These are phyloP conservation scores for Hemileccinum hortonii DNA, from an alignment of 1,284 basidiomycete genomes.

Conservation along the genomic window DNA sequence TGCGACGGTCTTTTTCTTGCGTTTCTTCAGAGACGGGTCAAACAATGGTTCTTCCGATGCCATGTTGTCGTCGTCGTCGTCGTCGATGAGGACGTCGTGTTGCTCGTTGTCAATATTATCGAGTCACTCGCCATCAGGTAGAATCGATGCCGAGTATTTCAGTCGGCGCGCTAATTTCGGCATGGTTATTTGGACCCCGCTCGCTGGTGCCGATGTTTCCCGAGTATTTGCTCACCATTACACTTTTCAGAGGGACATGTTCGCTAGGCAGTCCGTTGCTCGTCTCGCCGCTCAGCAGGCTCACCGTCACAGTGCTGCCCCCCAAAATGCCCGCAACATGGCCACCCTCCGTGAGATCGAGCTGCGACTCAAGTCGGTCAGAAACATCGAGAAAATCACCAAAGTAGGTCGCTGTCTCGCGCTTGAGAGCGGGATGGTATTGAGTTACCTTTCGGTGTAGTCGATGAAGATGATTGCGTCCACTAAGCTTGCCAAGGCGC, in stretches of 20 bases:
- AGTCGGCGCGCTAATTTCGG: constrained; percentile 25
- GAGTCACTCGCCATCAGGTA: constrained; percentile 6
- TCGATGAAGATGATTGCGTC: constrained; percentile 99
- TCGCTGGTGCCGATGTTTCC: constrained; percentile 40
- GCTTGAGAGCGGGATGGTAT: neutral
- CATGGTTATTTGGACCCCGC: constrained; percentile 22
- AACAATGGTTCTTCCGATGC: constrained; percentile 75
- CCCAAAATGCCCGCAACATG: constrained; percentile 79
- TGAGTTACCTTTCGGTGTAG: constrained; percentile 41
- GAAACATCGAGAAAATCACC: constrained; percentile 99
- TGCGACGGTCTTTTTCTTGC: constrained; percentile 82
- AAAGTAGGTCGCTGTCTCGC: constrained; percentile 61
- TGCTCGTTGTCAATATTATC: constrained; percentile 15
- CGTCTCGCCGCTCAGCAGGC: constrained; percentile 57
- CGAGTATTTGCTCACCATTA: constrained; percentile 24
- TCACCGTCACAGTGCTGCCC: constrained; percentile 56
- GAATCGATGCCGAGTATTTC: constrained; percentile 25
- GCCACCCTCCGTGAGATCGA: constrained; percentile 98
- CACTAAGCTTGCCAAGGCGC: constrained; percentile 94
- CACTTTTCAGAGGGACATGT: constrained; percentile 36
- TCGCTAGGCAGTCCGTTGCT: constrained; percentile 70
- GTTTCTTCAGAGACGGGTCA: constrained; percentile 80
- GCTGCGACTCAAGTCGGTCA: constrained; percentile 93
- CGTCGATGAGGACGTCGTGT: constrained; percentile 14
- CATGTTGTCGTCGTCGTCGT: constrained; percentile 35